Evolutionary conservation across 805 yeast species (phyloP).

Genomic region (Hermanozyma aechmeae): DNA sequence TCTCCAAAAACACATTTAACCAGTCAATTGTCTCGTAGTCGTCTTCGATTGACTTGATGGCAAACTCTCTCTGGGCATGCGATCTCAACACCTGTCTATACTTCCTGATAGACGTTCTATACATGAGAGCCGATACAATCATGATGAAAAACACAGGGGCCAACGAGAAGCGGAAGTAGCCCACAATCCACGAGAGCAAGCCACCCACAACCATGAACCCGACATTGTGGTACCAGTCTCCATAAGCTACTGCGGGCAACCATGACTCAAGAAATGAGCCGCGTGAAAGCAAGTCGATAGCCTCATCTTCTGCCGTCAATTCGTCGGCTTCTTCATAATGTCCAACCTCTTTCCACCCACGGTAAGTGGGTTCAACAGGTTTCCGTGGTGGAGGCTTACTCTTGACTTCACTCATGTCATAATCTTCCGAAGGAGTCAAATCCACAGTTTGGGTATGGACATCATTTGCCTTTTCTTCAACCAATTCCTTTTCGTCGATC

Average conservation of each 20-base stretch:
- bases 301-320: slow-evolving; percentile 59
- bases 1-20: slow-evolving; percentile 81
- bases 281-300: slow-evolving; percentile 57
- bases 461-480: slow-evolving; percentile 1
- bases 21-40: slow-evolving; percentile 95
- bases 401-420: slow-evolving; percentile 20
- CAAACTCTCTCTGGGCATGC: slow-evolving; percentile 76
- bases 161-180: slow-evolving; percentile 65
- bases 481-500: slow-evolving; percentile 3
- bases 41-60: slow-evolving; percentile 70
- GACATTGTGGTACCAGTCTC: slow-evolving; percentile 96
- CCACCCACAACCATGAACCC: slow-evolving; percentile 62
- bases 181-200: slow-evolving; percentile 66
- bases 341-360: slow-evolving; percentile 94
- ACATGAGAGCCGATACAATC: slow-evolving; percentile 52
- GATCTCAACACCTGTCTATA: slow-evolving; percentile 70
- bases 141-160: slow-evolving; percentile 76
- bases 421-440: slow-evolving; percentile 29
- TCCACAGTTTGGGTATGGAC: slow-evolving; percentile 8
- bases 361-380: slow-evolving; percentile 56
- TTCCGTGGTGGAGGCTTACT: slow-evolving; percentile 36
- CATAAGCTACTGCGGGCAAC: slow-evolving; percentile 68
- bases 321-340: slow-evolving; percentile 70
- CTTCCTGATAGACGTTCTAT: slow-evolving; percentile 76
- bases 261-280: slow-evolving; percentile 70